Base-by-base conservation (phyloP, 2,329 filamentous ascomycete species). In the Talaromyces sp. region DNA sequence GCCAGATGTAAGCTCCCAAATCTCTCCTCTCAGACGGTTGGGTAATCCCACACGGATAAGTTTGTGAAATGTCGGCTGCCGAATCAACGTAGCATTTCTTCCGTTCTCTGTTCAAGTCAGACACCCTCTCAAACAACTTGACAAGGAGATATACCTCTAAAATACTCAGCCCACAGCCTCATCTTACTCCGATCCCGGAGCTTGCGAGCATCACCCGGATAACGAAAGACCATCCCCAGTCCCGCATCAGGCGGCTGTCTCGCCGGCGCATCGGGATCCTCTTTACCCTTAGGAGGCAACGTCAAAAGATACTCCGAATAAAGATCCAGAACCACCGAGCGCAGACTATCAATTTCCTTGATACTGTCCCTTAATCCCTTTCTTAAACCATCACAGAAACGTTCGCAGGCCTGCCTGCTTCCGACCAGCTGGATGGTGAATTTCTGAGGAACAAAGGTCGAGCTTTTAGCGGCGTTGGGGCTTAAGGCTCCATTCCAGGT, bases 11-110 rank as follows among this genome's bases (percentile, higher is more conserved):
- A 97, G 81, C 77, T 99, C 95, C 95, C 95, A 99, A 58, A 96
- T 89, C 77, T 99, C 95, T 48, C 95, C 95, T 66, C 95, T 84
- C 56, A 99, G 82, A 54, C 95, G 86, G 76, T 99, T 99, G 0
- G 95, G 95, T 64, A 99, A 81, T 66, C 95, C 95, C 67, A 99
- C 95, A 60, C 95, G 87, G 67, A 99, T 96, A 57, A 99, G 85
- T 76, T 98, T 97, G 79, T 98, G 95, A 71, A 98, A 98, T 28
- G 95, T 98, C 3, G 95, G 93, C 73, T 99, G 95, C 63, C 95
- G 90, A 64, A 99, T 89, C 59, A 99, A 80, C 1, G 93, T 98
- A 60, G 90, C 86, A 76, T 96, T 98, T 63, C 95, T 88, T 58
- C 95, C 95, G 72, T 98, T 98, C 73, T 98, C 95, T 82, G 42